Evolutionary conservation across 192 early-diverging fungal species (phyloP).

Genomic region (Backusella sp.): DNA sequence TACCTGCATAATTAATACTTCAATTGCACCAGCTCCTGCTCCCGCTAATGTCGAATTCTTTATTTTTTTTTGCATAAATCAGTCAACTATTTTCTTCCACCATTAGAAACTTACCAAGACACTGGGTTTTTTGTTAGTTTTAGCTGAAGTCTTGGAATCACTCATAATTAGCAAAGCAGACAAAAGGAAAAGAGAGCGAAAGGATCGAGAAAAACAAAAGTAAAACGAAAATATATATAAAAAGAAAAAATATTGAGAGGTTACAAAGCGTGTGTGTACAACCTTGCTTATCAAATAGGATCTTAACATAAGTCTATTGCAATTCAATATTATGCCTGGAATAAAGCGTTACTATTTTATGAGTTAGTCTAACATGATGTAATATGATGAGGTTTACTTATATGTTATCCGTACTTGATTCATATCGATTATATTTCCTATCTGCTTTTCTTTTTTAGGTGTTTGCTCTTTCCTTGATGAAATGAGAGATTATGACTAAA

Average conservation of each 20-base stretch:
- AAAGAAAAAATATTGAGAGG: not conserved
- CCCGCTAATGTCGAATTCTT: slow-evolving; percentile 43
- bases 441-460: not conserved
- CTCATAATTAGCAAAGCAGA: not conserved
- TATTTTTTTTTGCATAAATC: not conserved
- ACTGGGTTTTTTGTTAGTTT: not conserved
- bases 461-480: not conserved
- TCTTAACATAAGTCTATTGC: not conserved
- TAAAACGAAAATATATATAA: not conserved
- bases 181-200: not conserved
- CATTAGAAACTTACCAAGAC: not conserved
- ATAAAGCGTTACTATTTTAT: not conserved
- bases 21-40: slow-evolving; percentile 38
- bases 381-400: too few relatives aligned
- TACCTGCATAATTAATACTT: slow-evolving; percentile 45
- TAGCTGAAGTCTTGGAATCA: not conserved
- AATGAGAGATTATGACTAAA: slow-evolving; percentile 4
- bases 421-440: not conserved
- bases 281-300: not conserved
- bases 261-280: not conserved
- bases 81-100: not conserved
- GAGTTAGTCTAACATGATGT: not conserved
- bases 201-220: not conserved
- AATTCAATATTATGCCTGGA: not conserved
- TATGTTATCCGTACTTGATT: too few relatives aligned